Conservation (phyloP, 345 rosid species). For the Mangifera indica region DNA sequence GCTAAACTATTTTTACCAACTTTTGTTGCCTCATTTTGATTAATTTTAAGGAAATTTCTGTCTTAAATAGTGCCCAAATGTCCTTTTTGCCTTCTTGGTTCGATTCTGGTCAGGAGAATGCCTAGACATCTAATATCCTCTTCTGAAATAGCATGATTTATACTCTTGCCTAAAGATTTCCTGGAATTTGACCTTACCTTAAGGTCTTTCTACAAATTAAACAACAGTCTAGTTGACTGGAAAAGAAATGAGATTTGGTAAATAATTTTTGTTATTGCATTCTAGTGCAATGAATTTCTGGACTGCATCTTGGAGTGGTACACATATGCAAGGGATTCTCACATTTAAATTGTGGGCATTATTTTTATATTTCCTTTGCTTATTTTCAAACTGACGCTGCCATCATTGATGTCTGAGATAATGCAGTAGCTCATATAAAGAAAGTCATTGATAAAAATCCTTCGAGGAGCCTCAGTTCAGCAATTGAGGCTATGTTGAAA, state of each 20-base stretch:
- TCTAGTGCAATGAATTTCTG: too few species aligned
- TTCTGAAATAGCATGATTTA: too few species aligned
- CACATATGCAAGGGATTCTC: too few species aligned
- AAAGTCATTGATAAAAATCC: slow-evolving; percentile 61
- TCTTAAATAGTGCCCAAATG: not conserved
- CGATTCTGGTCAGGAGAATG: not conserved
- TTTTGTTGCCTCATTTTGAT: not conserved
- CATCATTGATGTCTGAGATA: slow-evolving; percentile 11
- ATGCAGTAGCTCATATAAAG: slow-evolving; percentile 67
- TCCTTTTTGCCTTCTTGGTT: not conserved
- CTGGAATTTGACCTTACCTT: too few species aligned
- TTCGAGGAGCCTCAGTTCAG: slow-evolving; percentile 46
- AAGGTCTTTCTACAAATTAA: too few species aligned
- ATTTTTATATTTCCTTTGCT: not conserved
- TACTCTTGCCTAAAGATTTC: too few species aligned
- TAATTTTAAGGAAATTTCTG: not conserved
- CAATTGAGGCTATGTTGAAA: slow-evolving; percentile 72
- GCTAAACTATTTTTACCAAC: not conserved
- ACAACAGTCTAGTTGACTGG: too few species aligned
- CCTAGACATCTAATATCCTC: not conserved
- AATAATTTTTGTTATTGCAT: too few species aligned
- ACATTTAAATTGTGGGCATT: not conserved
- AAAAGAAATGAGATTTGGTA: too few species aligned
- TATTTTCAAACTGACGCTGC: not conserved
- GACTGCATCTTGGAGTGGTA: too few species aligned